These are phyloP conservation scores for Naganishia cerealis DNA, from an alignment of 1,284 basidiomycete species.

Conservation along the genomic window DNA sequence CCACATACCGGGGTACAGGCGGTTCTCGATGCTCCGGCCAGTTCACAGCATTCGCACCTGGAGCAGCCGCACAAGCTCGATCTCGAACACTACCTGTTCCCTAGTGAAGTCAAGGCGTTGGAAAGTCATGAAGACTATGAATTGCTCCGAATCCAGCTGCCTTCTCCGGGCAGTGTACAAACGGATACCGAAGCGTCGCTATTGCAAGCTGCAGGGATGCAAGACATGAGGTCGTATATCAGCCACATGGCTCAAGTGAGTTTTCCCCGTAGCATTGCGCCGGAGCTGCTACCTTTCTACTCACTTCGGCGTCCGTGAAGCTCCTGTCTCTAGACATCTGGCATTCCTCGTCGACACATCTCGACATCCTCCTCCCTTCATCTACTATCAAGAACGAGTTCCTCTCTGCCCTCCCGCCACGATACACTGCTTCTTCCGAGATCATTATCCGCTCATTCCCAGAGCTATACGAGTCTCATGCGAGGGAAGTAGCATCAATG, in stretches of 20 bases:
- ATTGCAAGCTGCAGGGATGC: constrained; percentile 1
- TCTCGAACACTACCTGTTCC: constrained; percentile 17
- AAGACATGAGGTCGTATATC: constrained; percentile 33
- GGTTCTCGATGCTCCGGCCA: not conserved
- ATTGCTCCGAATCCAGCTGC: constrained; percentile 44
- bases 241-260: constrained; percentile 39
- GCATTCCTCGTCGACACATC: constrained; percentile 39
- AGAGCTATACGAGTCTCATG: constrained; percentile 39
- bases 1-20: not conserved
- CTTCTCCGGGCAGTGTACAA: constrained; percentile 1
- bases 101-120: constrained; percentile 19
- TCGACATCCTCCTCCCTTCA: constrained; percentile 44
- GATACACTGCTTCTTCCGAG: not conserved
- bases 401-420: constrained; percentile 8
- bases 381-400: constrained; percentile 20
- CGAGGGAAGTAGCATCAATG: constrained; percentile 9
- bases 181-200: not conserved
- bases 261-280: not conserved
- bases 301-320: constrained; percentile 34
- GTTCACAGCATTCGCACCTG: not conserved
- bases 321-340: constrained; percentile 50
- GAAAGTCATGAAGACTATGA: constrained; percentile 39
- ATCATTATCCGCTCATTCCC: constrained; percentile 45
- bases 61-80: not conserved
- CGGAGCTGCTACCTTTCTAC: not conserved